Base-by-base conservation (phyloP, 345 rosid genomes). In the Salix udensis region DNA sequence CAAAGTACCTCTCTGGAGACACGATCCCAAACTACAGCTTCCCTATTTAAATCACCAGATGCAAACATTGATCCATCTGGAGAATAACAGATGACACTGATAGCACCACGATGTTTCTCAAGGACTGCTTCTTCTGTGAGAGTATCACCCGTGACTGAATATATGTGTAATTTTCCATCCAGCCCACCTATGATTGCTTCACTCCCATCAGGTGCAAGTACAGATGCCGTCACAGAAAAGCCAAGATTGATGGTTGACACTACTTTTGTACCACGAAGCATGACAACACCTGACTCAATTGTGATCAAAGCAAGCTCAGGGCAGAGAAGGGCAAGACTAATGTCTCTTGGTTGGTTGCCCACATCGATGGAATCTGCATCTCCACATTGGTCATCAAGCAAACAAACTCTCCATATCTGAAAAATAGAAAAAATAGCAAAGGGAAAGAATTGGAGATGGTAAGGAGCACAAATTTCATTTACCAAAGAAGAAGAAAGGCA, bases 51-150 rank as follows among this genome's bases (percentile, higher is more conserved):
- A 88, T 95, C 98, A 71, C 87, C 96, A 62, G 98, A 89, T 69
- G 97, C 98, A 87, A 95, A 89, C 98, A 95, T 89, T 73, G 98
- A 88, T 36, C 86, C 70, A 84, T 95, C 97, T 3, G 98, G 98
- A 46, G 98, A 95, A 84, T 95, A 93, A 24, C 80, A 85, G 78
- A 95, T 89, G 78, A 88, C 94, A 64, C 87, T 88, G 84, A 95
- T 80, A 78, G 98, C 93, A 70, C 94, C 98, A 36, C 94, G 92
- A 81, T 93, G 98, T 71, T 84, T 95, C 89, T 91, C 97, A 65
- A 91, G 91, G 68, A 92, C 90, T 74, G 90, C 89, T 74, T 89
- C 94, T 85, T 93, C 97, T 0, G 80, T 78, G 71, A 95, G 90
- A 2, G 94, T 84, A 80, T 91, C 96, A 11, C 97, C 97, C 0